Base-by-base conservation (phyloP, 805 yeast genomes). In the Hanseniaspora pseudoguilliermondii region DNA sequence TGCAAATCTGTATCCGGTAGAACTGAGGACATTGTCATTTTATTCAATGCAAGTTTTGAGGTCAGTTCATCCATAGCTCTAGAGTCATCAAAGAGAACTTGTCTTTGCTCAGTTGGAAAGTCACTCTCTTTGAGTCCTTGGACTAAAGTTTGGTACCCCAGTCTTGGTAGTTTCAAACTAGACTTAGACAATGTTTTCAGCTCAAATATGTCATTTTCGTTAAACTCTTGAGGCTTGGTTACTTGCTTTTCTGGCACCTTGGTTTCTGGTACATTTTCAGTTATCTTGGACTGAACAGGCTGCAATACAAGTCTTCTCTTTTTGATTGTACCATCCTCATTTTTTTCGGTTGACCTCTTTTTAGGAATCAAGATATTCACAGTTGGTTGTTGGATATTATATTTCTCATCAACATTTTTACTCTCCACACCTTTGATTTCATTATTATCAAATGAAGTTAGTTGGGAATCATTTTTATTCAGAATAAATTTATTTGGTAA, bases 301-400 rank as follows among this genome's bases (percentile, higher is more conserved):
- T 93, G 95, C 0, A 86, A 78, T 2, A 86, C 88, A 60, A 93
- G 69, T 61, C 84, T 85, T 63, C 80, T 81, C 4, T 93, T 93
- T 40, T 83, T 82, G 61, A 86, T 84, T 0, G 90, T 79, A 5
- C 85, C 75, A 2, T 85, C 76, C 1, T 82, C 76, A 56, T 69
- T 81, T 77, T 66, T 73, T 13, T 54, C 60, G 25, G 60, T 65
- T 20, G 62, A 64, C 57, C 63, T 64, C 47, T 65, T 60, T 46
- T 66, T 68, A 18, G 69, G 69, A 40, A 62, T 62, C 34, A 66
- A 43, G 20, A 65, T 63, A 54, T 64, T 64, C 1, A 64, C 58
- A 43, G 59, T n/a, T 16, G 59, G 40, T 16, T 60, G 58, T 21
- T 55, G 54, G 25, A 43, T 53, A 16, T 39, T 42, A 15, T 20